Conservation (phyloP, 352 stramenopile genomes). For the Globisporangium abappressorium region DNA sequence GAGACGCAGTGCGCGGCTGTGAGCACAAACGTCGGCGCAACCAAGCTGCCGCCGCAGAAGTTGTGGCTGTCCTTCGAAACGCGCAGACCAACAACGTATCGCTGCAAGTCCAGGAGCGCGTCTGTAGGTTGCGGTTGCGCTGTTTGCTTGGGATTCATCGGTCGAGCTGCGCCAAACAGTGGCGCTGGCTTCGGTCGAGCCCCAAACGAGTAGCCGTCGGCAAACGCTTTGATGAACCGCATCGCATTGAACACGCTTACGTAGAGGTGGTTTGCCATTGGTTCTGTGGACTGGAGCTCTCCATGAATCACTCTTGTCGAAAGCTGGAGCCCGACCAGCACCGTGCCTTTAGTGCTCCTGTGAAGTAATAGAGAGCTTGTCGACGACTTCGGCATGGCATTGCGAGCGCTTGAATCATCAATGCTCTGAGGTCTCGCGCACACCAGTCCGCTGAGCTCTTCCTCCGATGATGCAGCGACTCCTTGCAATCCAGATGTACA, state of each 20-base stretch:
- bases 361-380: not conserved
- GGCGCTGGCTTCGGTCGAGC: not conserved
- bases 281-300: not conserved
- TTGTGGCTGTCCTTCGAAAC: conserved; percentile 18
- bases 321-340: conserved; percentile 2
- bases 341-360: not conserved
- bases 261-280: not conserved
- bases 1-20: conserved; percentile 39
- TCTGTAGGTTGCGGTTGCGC: not conserved
- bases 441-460: not conserved
- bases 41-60: conserved; percentile 44
- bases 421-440: not conserved
- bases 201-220: not conserved
- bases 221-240: conserved; percentile 4
- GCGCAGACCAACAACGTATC: conserved; percentile 5
- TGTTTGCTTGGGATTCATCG: not conserved
- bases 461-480: not conserved
- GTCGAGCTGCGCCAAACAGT: not conserved
- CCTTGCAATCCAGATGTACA: not conserved
- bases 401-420: not conserved
- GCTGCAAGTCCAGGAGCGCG: not conserved
- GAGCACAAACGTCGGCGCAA: conserved; percentile 38
- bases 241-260: conserved; percentile 1
- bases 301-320: not conserved
- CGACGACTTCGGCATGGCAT: not conserved